Evolutionary conservation across 768 basidiomycete species (phyloP), one percentile per base, ranked within the genome.

Genomic region (Pleurotus tuoliensis): DNA sequence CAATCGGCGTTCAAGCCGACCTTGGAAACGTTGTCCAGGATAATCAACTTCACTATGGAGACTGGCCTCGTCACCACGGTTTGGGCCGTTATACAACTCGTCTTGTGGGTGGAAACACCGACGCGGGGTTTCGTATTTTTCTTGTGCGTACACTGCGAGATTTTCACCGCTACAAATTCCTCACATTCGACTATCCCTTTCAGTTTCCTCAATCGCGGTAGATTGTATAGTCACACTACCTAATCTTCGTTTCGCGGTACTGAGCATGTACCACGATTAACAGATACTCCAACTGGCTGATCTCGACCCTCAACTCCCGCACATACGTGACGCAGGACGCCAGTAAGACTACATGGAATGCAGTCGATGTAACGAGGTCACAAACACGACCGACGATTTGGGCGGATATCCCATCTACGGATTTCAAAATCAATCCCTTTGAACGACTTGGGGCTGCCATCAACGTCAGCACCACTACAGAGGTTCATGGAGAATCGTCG

Each of bases 21-120:
- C 12, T n/a, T 30, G 13, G 25, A 41, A 15, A 47, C 25, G 7
- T 16, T 55, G 12, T 27, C n/a, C 13, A 55, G 25, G 11, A 34
- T 60, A 11, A 58, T 60, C 51, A 53, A 48, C 5, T 43, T 43
- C 24, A 60, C 59, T 43, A 43, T 60, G 16, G 56, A 60, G 47
- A 58, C 59, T 22, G 59, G 59, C 16, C 22, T 60, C 8, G 37
- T 58, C 24, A 60, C 59, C 6, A 43, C 56, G 8, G 18, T 60
- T 3, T 47, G 56, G 37, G 59, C 59, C 27, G 16, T 53, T 11
- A 16, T 58, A 3, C 58, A 60, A 18, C 49, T 60, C 7, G 20
- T 58, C 20, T 38, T 60, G 15, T 60, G 58, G 48, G 30, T 60
- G 22, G 34, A 50, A n/a, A 50, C 30, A 12, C 48, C 34, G 12